These are phyloP conservation scores for Cytospora paraplurivora DNA, from an alignment of 2,329 filamentous ascomycete genomes.

Conservation along the genomic window DNA sequence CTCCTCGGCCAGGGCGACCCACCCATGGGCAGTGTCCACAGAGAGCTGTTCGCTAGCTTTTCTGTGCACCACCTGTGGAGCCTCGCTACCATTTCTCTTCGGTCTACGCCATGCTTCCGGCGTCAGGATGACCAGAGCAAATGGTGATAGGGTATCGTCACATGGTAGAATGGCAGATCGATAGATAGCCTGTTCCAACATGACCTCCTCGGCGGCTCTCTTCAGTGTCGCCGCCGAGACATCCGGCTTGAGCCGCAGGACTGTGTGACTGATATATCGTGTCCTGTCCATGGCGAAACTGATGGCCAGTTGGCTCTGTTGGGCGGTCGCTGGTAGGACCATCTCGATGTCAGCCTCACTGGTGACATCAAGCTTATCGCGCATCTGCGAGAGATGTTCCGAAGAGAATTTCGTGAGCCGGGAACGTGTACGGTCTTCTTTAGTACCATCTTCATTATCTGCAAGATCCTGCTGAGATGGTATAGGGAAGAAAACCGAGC, in stretches of 20 bases:
- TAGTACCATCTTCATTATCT: not conserved
- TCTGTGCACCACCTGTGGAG: slow-evolving; percentile 12
- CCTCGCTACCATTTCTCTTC: slow-evolving; percentile 26
- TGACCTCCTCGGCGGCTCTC: slow-evolving; percentile 34
- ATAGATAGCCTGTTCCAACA: slow-evolving; percentile 38
- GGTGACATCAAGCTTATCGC: slow-evolving; percentile 21
- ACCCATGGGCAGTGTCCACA: slow-evolving; percentile 23
- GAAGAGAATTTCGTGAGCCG: slow-evolving; percentile 30
- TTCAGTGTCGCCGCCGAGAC: slow-evolving; percentile 34
- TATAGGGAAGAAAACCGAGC: slow-evolving; percentile 30
- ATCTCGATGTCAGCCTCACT: slow-evolving; percentile 32
- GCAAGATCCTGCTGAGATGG: not conserved
- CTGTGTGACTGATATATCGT: slow-evolving; percentile 39
- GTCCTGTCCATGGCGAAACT: slow-evolving; percentile 37
- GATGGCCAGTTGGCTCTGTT: slow-evolving; percentile 40
- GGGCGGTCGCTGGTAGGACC: slow-evolving; percentile 39
- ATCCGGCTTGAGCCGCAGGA: slow-evolving; percentile 33
- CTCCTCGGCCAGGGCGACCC: slow-evolving; percentile 30
- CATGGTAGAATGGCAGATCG: slow-evolving; percentile 38
- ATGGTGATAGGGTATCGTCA: slow-evolving; percentile 40
- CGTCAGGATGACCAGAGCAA: slow-evolving; percentile 39
- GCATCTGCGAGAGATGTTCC: slow-evolving; percentile 31
- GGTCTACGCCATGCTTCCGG: slow-evolving; percentile 22
- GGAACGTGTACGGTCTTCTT: slow-evolving; percentile 5
- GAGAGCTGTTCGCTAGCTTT: slow-evolving; percentile 3